Base-by-base conservation (phyloP, 1,284 basidiomycete genomes). In the Coniferiporia sulphurascens region DNA sequence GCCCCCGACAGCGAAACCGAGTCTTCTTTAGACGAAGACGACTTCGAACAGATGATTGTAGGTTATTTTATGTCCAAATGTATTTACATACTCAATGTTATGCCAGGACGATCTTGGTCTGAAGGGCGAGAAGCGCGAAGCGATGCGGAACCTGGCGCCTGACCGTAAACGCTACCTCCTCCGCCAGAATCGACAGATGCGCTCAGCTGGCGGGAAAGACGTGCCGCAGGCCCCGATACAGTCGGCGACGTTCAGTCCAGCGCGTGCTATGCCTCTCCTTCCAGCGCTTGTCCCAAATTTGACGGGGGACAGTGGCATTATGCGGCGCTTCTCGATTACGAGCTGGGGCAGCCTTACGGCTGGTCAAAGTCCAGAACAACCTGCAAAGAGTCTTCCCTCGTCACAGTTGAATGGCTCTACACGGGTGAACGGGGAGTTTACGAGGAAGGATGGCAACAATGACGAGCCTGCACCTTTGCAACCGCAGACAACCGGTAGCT, bases 101-200 rank as follows among this genome's bases (percentile, higher is more conserved):
- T 46, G 34, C 3, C 56, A 87, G 89, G 82, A 89, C 63, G 81
- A 85, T n/a, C 69, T 92, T 21, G 90, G 84, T 10, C 70, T 94
- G 60, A 91, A 89, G 68, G 87, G 84, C 13, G 78, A 82, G 0
- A 83, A 83, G 65, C 81, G 89, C 48, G 75, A 75, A 5, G 81
- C 78, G 0, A 89, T 94, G 85, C 76, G 84, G 59, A 73, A 80
- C 3, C 72, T 95, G 13, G 74, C 89, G 0, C 63, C 72, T 6
- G 82, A 87, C 56, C 84, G 87, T 66, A 91, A 91, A 72, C 79
- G 78, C 49, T 87, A 86, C 64, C 72, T 95, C 1, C 72, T 94
- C 36, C 74, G 76, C 34, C 85, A 87, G 67, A 78, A 81, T 66
- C 62, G 67, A 55, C 64, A 70, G 48, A 62, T 65, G 38, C 72